Conservation (phyloP, 148 eudicot genomes). For the Nepenthes mirabilis region DNA sequence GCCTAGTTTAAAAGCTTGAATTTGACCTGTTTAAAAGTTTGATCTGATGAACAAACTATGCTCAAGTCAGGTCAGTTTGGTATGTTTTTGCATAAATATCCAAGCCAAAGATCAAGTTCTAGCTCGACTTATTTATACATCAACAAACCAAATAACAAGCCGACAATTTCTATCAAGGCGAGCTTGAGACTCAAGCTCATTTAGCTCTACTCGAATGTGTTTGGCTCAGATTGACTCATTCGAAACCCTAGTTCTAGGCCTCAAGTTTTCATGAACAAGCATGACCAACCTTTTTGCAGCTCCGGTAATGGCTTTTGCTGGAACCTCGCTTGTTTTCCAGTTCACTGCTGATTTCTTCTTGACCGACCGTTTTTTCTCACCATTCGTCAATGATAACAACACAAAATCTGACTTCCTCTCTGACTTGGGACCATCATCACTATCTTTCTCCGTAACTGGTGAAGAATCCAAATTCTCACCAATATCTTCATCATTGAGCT, state of each 20-base stretch:
- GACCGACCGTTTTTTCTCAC: constrained; percentile 12
- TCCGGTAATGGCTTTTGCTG: constrained; percentile 45
- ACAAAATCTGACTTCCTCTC: constrained; percentile 8
- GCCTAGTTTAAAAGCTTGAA: no score
- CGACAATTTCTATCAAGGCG: no score
- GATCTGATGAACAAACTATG: no score
- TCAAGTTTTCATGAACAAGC: not conserved
- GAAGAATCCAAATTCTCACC: not conserved
- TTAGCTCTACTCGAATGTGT: no score
- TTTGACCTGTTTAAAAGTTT: no score
- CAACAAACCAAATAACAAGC: no score
- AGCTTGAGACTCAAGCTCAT: no score
- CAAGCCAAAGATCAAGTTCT: no score
- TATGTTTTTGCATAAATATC: no score
- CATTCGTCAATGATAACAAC: constrained; percentile 15
- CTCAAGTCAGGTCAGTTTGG: no score
- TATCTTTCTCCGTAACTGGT: not conserved
- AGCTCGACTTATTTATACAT: no score
- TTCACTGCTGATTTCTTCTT: constrained; percentile 24
- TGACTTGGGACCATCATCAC: not conserved
- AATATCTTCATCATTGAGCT: not conserved
- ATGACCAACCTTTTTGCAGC: constrained; percentile 50
- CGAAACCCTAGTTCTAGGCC: not conserved
- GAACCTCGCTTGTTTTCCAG: constrained; percentile 21
- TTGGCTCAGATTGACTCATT: no score